A percentile compares a stretch with the other conserved stretches of the same genome.
Evolutionary conservation across 768 basidiomycete species (phyloP).

Genomic region (Pulveroboletus ravenelii): DNA sequence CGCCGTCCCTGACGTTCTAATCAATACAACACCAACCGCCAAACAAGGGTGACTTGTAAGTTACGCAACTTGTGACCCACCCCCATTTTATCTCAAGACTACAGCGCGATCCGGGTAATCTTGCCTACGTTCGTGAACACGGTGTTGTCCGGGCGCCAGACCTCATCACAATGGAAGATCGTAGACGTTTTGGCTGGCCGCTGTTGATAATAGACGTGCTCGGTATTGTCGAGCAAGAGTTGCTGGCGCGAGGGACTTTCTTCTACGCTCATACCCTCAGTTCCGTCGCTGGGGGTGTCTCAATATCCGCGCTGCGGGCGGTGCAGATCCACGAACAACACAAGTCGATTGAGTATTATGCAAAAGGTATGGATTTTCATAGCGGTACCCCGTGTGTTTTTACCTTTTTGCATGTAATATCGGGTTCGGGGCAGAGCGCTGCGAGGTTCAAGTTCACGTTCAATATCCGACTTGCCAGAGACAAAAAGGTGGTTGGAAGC

Average conservation of each 20-base stretch:
- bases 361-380: not conserved
- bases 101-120: constrained; percentile 33
- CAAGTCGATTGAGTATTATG: constrained; percentile 29
- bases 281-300: constrained; percentile 40
- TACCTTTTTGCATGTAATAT: too few species aligned
- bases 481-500: too few species aligned
- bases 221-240: constrained; percentile 40
- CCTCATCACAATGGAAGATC: constrained; percentile 41
- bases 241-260: constrained; percentile 34
- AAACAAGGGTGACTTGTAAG: constrained; percentile 20
- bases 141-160: constrained; percentile 39
- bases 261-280: constrained; percentile 43
- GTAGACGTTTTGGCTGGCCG: constrained; percentile 39
- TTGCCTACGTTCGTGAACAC: constrained; percentile 31
- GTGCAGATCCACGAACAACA: constrained; percentile 37
- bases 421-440: not conserved
- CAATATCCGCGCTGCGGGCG: constrained; percentile 38
- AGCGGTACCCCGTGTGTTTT: too few species aligned
- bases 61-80: not conserved
- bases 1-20: constrained; percentile 16
- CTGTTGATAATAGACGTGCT: constrained; percentile 40
- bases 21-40: constrained; percentile 17
- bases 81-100: constrained; percentile 3
- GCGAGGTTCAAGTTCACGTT: not conserved
- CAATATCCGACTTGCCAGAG: too few species aligned